phyloP scores from a whole-genome alignment of 345 rosid species.

The Citrus reticulata region DNA sequence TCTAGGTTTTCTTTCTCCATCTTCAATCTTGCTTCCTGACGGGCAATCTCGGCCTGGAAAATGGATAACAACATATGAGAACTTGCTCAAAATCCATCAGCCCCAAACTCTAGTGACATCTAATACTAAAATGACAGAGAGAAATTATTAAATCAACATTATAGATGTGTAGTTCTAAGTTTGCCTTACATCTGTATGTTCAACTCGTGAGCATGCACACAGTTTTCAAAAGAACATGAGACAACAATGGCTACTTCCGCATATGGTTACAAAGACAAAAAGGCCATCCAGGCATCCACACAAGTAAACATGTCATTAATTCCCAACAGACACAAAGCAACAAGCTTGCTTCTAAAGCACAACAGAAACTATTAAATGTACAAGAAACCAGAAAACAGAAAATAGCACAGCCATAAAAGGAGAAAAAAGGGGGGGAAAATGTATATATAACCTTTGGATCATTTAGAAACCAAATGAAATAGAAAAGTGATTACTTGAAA shows the following conservation, averaged over 20 bases:
- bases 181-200: neutral
- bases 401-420: neutral
- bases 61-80: neutral
- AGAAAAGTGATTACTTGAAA: neutral
- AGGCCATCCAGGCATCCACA: neutral
- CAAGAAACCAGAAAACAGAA: neutral
- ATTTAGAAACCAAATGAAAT: neutral
- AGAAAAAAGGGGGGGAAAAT: no score
- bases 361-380: neutral
- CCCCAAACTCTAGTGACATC: neutral
- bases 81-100: neutral
- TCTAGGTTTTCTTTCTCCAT: conserved; percentile 95
- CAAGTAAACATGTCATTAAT: neutral
- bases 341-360: neutral
- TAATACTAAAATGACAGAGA: neutral
- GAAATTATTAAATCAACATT: neutral
- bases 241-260: neutral
- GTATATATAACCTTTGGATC: neutral
- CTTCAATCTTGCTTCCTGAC: conserved; percentile 93
- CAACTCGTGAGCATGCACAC: neutral
- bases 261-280: neutral
- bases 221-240: neutral
- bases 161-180: neutral
- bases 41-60: conserved; percentile 77
- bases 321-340: neutral